Percentiles rank a stretch among this genome's conserved stretches.
These are phyloP conservation scores for Botryosphaeria agaves DNA, from an alignment of 2,329 filamentous ascomycete genomes.

Conservation along the genomic window DNA sequence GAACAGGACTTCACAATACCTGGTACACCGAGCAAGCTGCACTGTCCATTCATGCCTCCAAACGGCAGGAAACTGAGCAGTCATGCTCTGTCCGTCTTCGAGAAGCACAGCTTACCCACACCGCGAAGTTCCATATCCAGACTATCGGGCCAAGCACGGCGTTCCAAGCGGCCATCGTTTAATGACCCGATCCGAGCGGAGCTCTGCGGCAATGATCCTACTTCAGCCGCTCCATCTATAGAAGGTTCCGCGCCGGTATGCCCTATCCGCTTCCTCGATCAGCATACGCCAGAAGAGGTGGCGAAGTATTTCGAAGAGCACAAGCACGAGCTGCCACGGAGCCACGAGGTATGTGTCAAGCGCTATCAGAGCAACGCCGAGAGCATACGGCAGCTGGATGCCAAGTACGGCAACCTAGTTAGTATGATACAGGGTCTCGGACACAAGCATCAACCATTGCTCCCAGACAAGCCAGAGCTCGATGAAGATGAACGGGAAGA, in stretches of 20 bases:
- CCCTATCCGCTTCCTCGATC: constrained; percentile 81
- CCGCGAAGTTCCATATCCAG: constrained; percentile 22
- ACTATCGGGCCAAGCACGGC: constrained; percentile 13
- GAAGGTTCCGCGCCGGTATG: constrained; percentile 46
- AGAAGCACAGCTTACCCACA: constrained; percentile 8
- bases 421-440: constrained; percentile 90
- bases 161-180: constrained; percentile 23
- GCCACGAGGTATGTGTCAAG: constrained; percentile 81
- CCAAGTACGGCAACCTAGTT: constrained; percentile 81
- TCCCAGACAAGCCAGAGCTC: constrained; percentile 39
- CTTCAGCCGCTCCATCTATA: constrained; percentile 27
- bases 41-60: constrained; percentile 59
- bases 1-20: constrained; percentile 85
- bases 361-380: constrained; percentile 77
- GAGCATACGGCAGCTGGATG: constrained; percentile 74
- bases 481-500: constrained; percentile 27
- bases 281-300: constrained; percentile 84
- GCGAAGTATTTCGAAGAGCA: constrained; percentile 88
- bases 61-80: constrained; percentile 20
- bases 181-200: constrained; percentile 24
- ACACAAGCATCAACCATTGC: constrained; percentile 72
- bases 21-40: constrained; percentile 61
- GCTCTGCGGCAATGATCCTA: constrained; percentile 14
- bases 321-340: constrained; percentile 86
- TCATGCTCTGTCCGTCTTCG: constrained; percentile 18